These are phyloP conservation scores for Ganoderma lingzhi DNA, from an alignment of 1,284 basidiomycete species.

Conservation along the genomic window DNA sequence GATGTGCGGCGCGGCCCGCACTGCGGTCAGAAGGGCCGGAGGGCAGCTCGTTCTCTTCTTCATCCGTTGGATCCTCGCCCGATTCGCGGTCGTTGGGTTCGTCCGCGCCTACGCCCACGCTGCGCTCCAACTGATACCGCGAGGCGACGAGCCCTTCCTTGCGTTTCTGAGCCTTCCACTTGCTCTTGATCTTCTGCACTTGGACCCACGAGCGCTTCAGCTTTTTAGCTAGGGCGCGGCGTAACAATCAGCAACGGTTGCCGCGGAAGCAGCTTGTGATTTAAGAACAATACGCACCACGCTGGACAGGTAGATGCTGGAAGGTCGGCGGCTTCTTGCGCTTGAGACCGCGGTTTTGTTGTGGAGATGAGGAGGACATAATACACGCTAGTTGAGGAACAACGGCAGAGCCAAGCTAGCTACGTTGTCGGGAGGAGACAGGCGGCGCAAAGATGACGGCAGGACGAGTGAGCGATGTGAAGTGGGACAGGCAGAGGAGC, in stretches of 20 bases:
- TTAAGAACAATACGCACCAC: conserved; percentile 54
- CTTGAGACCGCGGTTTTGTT: conserved; percentile 44
- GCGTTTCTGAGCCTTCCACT: conserved; percentile 81
- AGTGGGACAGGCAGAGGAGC: neutral
- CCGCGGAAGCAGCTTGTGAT: neutral
- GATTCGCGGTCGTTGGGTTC: conserved; percentile 24
- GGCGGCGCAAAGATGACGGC: neutral
- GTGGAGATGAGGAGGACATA: conserved; percentile 10
- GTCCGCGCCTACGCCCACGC: conserved; percentile 16
- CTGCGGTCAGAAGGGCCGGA: conserved; percentile 14
- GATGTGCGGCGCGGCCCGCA: conserved; percentile 16
- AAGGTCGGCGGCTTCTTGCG: conserved; percentile 74
- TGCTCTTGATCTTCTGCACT: conserved; percentile 75
- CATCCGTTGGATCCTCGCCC: conserved; percentile 17
- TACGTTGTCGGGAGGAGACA: neutral
- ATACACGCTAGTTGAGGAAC: neutral
- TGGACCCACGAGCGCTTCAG: conserved; percentile 80
- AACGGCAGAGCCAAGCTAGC: neutral
- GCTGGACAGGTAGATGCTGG: conserved; percentile 65
- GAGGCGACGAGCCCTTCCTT: conserved; percentile 55
- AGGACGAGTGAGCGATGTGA: conserved; percentile 4
- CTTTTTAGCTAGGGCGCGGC: conserved; percentile 62
- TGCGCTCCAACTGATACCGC: conserved; percentile 28
- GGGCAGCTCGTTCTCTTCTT: conserved; percentile 10
- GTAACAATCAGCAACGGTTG: conserved; percentile 13